These are phyloP conservation scores for Yarrowia keelungensis DNA, from an alignment of 805 yeast species.

Conservation along the genomic window DNA sequence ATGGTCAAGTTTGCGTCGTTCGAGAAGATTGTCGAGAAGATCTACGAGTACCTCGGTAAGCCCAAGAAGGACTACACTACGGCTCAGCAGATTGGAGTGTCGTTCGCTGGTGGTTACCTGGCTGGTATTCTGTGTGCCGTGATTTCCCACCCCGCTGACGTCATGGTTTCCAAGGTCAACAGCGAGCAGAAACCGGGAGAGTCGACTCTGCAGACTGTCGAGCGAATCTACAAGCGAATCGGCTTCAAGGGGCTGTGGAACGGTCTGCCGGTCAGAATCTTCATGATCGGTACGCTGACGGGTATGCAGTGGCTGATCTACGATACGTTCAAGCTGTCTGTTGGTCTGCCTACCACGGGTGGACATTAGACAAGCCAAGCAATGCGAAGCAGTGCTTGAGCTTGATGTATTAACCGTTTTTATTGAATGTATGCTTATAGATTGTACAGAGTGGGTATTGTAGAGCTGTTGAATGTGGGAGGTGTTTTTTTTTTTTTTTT, in stretches of 20 bases:
- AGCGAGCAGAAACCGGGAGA: conserved; percentile 71
- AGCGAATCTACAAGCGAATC: conserved; percentile 77
- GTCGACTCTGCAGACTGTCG: conserved; percentile 67
- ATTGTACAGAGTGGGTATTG: no score
- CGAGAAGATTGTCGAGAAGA: conserved; percentile 85
- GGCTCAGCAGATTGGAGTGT: conserved; percentile 88
- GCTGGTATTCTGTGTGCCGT: conserved; percentile 97
- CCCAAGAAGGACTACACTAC: conserved; percentile 74
- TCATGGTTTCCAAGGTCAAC: conserved; percentile 93
- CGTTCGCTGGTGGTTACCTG: conserved; percentile 93
- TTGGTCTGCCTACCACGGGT: conserved; percentile 96
- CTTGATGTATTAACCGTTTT: no score
- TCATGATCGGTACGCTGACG: conserved; percentile 97
- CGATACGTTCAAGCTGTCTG: conserved; percentile 93
- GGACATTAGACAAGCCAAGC: conserved; percentile 11
- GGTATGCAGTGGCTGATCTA: conserved; percentile 97
- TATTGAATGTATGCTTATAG: no score
- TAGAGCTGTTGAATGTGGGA: no score
- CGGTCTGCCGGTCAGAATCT: conserved; percentile 90
- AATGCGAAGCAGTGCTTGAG: not conserved
- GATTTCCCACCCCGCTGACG: conserved; percentile 99
- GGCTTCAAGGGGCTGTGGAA: conserved; percentile 95
- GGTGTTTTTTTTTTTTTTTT: no score
- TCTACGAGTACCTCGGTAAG: conserved; percentile 75
- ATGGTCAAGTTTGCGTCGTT: conserved; percentile 96